These are phyloP conservation scores for Solanum etuberosum DNA, from an alignment of 257 asterid genomes.

Conservation along the genomic window DNA sequence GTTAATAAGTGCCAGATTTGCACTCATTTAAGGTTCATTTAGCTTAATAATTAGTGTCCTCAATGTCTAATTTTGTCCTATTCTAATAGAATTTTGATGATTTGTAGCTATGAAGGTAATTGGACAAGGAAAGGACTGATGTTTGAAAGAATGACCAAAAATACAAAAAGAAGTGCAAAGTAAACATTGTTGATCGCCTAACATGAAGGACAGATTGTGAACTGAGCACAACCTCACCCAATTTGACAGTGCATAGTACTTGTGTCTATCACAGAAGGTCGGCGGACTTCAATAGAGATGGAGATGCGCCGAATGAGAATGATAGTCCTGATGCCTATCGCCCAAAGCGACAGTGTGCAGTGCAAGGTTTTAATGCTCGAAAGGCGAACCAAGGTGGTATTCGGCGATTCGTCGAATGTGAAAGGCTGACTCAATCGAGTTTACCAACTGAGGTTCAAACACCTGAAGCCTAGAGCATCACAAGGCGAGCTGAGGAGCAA, in stretches of 20 bases:
- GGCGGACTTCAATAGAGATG: neutral
- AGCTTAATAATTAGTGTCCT: neutral
- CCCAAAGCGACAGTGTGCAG: neutral
- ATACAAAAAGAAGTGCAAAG: neutral
- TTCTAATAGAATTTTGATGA: neutral
- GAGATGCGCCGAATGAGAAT: neutral
- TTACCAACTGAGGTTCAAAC: neutral
- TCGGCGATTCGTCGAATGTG: neutral
- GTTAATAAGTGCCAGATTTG: neutral
- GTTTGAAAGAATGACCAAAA: neutral
- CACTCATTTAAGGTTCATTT: neutral
- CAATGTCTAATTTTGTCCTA: neutral
- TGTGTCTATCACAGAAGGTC: neutral
- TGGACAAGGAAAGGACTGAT: neutral
- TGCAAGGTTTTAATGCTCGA: neutral
- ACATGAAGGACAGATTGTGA: no score
- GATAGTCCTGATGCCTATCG: neutral
- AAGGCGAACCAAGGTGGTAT: neutral
- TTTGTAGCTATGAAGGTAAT: neutral
- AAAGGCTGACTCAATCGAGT: neutral
- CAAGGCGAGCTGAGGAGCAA: neutral
- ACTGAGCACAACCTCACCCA: neutral
- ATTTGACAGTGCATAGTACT: neutral
- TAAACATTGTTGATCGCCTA: neutral
- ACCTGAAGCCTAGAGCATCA: neutral